Evolutionary conservation across 1,139 yeast genomes (phyloP).

Genomic region (Groenewaldozyma sp.): DNA sequence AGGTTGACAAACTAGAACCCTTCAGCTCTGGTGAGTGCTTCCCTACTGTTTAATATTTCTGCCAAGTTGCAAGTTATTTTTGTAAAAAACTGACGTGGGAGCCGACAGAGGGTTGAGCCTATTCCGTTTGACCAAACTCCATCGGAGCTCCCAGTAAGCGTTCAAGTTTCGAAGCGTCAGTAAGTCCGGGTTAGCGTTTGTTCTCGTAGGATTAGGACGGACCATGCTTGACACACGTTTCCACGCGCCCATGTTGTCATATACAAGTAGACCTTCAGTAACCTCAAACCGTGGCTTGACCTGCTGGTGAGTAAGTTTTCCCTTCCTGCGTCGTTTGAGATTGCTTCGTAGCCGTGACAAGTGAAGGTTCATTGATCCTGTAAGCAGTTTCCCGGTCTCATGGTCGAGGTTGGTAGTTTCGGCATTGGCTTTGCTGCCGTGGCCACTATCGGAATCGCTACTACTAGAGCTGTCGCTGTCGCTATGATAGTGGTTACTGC

Average conservation of each 20-base stretch:
- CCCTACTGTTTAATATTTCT: not conserved
- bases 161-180: not conserved
- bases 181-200: not conserved
- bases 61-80: not conserved
- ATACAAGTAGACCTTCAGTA: not conserved
- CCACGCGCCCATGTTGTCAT: not conserved
- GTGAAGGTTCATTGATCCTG: too few species aligned
- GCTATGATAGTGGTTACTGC: slow-evolving; percentile 4
- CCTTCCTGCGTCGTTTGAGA: not conserved
- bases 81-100: not conserved
- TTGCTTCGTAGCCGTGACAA: too few species aligned
- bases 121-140: not conserved
- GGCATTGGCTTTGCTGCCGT: too few species aligned
- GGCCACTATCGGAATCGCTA: slow-evolving; percentile 1
- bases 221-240: not conserved
- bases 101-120: not conserved
- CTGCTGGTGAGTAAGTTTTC: too few species aligned
- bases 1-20: too few species aligned
- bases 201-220: not conserved
- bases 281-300: not conserved
- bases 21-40: too few species aligned
- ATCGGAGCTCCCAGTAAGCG: not conserved
- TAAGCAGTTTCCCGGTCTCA: too few species aligned
- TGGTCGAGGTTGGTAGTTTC: too few species aligned
- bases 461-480: slow-evolving; percentile 6